phyloP scores from a whole-genome alignment of 129 eudicot genomes.

The Erigeron canadensis region DNA sequence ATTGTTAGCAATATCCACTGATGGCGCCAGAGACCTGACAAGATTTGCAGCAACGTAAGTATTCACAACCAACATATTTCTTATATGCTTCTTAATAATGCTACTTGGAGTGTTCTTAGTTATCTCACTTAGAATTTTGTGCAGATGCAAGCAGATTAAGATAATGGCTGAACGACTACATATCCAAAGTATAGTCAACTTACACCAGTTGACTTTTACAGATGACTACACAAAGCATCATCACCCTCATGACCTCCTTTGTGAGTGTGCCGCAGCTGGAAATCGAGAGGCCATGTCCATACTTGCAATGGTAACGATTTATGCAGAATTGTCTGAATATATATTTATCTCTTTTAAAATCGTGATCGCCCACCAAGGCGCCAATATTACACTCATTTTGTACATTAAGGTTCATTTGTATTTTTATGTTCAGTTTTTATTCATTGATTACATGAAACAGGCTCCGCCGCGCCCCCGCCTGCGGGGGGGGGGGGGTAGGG shows the following conservation, averaged over 20 bases:
- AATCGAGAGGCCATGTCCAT: background rate
- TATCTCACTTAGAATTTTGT: too few species aligned
- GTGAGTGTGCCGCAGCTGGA: background rate
- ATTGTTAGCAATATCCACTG: conserved; percentile 5
- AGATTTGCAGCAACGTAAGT: background rate
- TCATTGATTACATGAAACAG: background rate
- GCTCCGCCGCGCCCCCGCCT: too few species aligned
- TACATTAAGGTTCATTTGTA: background rate
- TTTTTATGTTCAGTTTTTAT: too few species aligned
- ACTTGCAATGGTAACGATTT: background rate
- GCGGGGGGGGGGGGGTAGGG: too few species aligned
- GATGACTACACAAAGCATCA: background rate
- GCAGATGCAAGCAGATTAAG: background rate
- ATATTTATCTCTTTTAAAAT: background rate
- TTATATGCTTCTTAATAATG: too few species aligned
- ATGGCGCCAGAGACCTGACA: background rate
- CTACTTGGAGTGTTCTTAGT: background rate
- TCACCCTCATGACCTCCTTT: background rate
- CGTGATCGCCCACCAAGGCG: background rate
- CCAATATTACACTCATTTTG: background rate
- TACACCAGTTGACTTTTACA: background rate
- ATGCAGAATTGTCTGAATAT: background rate
- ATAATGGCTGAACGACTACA: background rate
- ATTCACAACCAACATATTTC: too few species aligned
- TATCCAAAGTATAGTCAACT: background rate